Evolutionary conservation across 2,329 filamentous ascomycete species (phyloP), one percentile per base, ranked within the genome.

Genomic region (Botrytis galanthina): DNA sequence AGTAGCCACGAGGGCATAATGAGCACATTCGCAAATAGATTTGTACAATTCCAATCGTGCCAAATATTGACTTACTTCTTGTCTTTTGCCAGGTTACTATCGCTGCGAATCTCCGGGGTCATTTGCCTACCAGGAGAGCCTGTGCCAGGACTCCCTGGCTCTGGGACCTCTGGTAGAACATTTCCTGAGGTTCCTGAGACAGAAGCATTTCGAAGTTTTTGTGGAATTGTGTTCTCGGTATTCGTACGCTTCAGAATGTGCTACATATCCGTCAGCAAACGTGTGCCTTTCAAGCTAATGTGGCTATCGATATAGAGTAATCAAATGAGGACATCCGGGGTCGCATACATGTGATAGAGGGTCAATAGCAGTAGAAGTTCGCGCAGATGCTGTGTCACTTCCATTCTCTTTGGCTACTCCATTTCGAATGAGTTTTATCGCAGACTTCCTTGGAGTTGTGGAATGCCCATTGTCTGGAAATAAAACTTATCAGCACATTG

Each of bases 191-290:
- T 87, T 12, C 91, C 90, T 37, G 87, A 84, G 29, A 85, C 84
- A 74, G 84, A 83, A 74, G 86, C 81, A 75, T 84, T 85, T 70
- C 88, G 86, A 42, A 91, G 59, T 63, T 79, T 80, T 48, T 79
- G 85, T 16, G 88, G 84, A 71, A 89, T 87, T 14, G 88, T 86
- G 71, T 85, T 85, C 72, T 89, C 86, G 60, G 90, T 91, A 78
- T 89, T 91, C 71, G 90, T 92, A 77, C 91, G 88, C 79, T 90
- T 86, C 71, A 92, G 84, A 63, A 91, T 91, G 78, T 90, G 88
- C 80, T 81, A 77, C 72, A 63, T 39, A 10, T 51, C 62, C 44
- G 76, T 79, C 75, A 80, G 77, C 73, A 48, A 76, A 57, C 14
- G n/a, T 67, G 42, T 59, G 44, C 16, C 29, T 51, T 44, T 18